Percentiles rank a stretch among this genome's conserved stretches.
These are phyloP conservation scores for Porpolomopsis calyptriformis DNA, from an alignment of 768 basidiomycete genomes.

Conservation along the genomic window DNA sequence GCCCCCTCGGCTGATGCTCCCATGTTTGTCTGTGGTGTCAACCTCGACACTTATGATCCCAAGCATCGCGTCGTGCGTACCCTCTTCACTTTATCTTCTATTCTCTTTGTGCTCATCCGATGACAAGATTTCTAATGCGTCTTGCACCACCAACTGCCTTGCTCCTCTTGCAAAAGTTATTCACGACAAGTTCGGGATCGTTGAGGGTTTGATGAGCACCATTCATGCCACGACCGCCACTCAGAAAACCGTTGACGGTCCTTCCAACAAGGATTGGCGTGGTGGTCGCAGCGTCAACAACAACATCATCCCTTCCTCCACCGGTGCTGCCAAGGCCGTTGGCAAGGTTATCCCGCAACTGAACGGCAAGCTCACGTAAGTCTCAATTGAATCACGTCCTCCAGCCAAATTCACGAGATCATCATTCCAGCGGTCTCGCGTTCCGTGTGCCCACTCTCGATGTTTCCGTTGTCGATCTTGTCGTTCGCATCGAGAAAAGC, in stretches of 20 bases:
- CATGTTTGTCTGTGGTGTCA: conserved; percentile 93
- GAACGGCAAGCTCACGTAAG: conserved; percentile 96
- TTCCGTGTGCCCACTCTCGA: conserved; percentile 97
- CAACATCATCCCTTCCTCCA: conserved; percentile 99
- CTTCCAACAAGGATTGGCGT: conserved; percentile 94
- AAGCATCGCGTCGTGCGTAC: conserved; percentile 71
- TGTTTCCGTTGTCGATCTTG: conserved; percentile 97
- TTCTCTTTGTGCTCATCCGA: conserved; percentile 4
- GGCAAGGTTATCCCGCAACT: conserved; percentile 97
- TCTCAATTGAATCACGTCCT: conserved; percentile 8
- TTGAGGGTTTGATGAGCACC: conserved; percentile 98
- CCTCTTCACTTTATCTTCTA: conserved; percentile 4
- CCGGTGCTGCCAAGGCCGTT: conserved; percentile 98
- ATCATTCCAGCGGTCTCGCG: conserved; percentile 60
- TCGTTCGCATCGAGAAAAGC: conserved; percentile 79
- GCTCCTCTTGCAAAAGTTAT: conserved; percentile 98
- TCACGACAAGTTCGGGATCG: conserved; percentile 92
- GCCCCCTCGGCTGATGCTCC: conserved; percentile 96
- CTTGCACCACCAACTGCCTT: conserved; percentile 99
- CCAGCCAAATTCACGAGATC: neutral
- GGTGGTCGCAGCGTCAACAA: conserved; percentile 91
- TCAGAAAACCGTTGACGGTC: conserved; percentile 91
- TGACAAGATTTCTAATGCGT: conserved; percentile 95
- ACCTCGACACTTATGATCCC: conserved; percentile 85
- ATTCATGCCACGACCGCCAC: conserved; percentile 96